A percentile compares a stretch with the other conserved stretches of the same genome.
phyloP scores from a whole-genome alignment of 306 rosid genomes.

The Senna siamea region DNA sequence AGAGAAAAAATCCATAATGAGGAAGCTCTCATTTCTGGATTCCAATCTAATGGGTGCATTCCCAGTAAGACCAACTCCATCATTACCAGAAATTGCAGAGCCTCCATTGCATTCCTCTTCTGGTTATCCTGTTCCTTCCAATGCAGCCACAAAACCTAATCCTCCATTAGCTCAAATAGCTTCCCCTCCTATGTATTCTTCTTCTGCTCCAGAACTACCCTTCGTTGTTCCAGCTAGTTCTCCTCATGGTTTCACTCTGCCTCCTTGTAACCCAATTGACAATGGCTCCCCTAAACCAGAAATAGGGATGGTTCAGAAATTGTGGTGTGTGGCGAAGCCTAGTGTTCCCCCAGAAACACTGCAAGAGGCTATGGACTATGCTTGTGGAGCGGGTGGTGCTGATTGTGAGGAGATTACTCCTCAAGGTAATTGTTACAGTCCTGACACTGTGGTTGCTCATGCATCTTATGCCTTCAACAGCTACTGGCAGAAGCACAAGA shows the following conservation, averaged over 20 bases:
- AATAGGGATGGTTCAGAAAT: constrained; percentile 49
- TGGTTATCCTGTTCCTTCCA: constrained; percentile 54
- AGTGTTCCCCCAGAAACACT: constrained; percentile 74
- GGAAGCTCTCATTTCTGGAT: constrained; percentile 63
- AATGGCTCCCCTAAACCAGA: constrained; percentile 59
- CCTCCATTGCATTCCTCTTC: constrained; percentile 58
- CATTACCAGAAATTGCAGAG: constrained; percentile 59
- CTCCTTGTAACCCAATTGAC: constrained; percentile 70
- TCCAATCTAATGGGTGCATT: constrained; percentile 43
- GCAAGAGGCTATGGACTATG: constrained; percentile 82
- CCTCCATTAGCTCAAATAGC: constrained; percentile 59
- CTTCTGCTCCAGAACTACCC: constrained; percentile 53
- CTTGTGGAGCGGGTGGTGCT: constrained; percentile 91
- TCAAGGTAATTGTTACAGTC: constrained; percentile 66
- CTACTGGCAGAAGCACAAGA: constrained; percentile 96
- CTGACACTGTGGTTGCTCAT: constrained; percentile 78
- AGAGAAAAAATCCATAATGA: constrained; percentile 38
- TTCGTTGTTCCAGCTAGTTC: constrained; percentile 61
- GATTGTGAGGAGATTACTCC: constrained; percentile 73
- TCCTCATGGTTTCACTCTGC: constrained; percentile 51
- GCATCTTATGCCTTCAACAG: constrained; percentile 92
- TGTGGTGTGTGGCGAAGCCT: constrained; percentile 98
- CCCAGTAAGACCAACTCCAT: constrained; percentile 64
- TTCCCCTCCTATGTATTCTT: constrained; percentile 48
- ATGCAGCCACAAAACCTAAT: constrained; percentile 50